Base-by-base conservation (phyloP, 1,139 yeast species). In the Blastobotrys arbuscula region DNA sequence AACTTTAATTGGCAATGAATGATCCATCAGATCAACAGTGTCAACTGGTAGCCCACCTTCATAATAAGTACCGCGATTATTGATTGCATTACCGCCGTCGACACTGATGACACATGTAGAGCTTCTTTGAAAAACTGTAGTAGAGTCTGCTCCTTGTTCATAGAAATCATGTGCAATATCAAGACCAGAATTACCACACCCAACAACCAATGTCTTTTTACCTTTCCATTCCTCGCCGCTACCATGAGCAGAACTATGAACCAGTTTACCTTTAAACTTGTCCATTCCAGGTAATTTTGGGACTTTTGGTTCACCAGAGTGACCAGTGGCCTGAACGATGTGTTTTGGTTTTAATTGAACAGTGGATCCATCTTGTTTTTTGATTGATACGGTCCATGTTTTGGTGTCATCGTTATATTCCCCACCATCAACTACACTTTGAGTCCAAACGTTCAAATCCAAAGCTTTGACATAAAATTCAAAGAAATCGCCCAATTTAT, bases 81-180 rank as follows among this genome's bases (percentile, higher is more conserved):
- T 62, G 41, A 70, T 71, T 36, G 63, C 61, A 42, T 55, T 51
- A 15, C 39, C 36, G n/a, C 41, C 43, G 10, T 40, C 45, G n/a
- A 67, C 60, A 18, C 70, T 64, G 44, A 71, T 67, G 33, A 73
- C 71, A 57, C 72, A 71, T 1, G 76, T 72, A 1, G 74, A 63
- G 6, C 74, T 68, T 44, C 77, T 65, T 53, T 73, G 76, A 28
- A 70, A 55, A 64, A 73, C 68, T 2, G 75, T 72, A 3, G 72
- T 73, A 9, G 19, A 13, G 10, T 64, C 64, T 1, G 52, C 47
- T n/a, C 74, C 76, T 52, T 72, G 73, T 48, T 72, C 73, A 51
- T 68, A 68, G 50, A 72, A 69, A 58, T 73, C 76, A 47, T 70
- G 75, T 39, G 73, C 67, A 45, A 73, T 70, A 55, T 73, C 76